Conservation (phyloP, 2,329 filamentous ascomycete species). For the Sporothrix pallida region DNA sequence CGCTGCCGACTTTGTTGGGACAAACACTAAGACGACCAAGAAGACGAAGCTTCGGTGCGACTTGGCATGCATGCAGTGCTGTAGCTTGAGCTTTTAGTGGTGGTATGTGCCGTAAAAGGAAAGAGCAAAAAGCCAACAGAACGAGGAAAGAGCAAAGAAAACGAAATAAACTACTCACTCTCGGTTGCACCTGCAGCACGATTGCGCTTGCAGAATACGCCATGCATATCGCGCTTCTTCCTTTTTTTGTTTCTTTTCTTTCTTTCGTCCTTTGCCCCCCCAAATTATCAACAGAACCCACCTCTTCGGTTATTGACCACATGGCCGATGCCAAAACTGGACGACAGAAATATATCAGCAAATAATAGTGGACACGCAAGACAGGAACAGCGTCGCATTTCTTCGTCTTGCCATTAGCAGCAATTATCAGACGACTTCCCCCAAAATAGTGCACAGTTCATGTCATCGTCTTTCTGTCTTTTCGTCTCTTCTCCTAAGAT, state of each 20-base stretch:
- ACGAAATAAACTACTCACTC: constrained; percentile 13
- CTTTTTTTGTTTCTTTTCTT: background rate
- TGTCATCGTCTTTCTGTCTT: background rate
- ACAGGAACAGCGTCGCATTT: constrained; percentile 11
- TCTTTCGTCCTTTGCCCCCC: background rate
- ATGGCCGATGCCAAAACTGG: background rate
- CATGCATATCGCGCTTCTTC: constrained; percentile 11
- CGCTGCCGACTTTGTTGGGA: background rate
- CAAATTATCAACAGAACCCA: background rate
- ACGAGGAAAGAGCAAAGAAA: background rate
- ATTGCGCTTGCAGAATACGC: background rate
- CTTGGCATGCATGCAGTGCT: constrained; percentile 22
- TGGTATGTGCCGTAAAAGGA: background rate
- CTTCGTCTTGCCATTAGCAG: background rate
- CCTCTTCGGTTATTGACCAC: background rate
- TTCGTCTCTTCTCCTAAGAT: background rate
- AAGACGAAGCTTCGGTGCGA: background rate
- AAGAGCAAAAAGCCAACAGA: background rate
- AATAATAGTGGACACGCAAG: background rate
- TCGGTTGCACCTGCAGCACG: background rate
- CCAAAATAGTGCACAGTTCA: background rate
- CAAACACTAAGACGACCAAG: background rate
- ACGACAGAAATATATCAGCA: background rate
- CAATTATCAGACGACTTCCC: background rate
- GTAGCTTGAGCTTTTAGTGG: background rate